Evolutionary conservation across 2,329 filamentous ascomycete species (phyloP).

Genomic region (Exophiala aquamarina): DNA sequence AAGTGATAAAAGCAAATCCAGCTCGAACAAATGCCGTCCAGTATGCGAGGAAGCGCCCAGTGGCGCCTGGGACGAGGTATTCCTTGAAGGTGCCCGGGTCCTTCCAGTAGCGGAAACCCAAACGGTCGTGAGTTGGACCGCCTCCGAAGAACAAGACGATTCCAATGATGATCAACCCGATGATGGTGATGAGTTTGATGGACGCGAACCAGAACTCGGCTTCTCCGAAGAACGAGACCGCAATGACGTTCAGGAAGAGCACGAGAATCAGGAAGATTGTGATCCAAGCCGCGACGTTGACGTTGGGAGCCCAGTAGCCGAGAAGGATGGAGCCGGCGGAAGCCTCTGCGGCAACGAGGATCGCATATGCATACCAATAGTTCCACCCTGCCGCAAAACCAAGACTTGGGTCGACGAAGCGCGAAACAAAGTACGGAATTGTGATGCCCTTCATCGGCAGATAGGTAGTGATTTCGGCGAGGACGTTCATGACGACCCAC

Average conservation of each 20-base stretch:
- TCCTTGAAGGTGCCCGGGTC: constrained; percentile 63
- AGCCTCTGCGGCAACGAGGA: constrained; percentile 47
- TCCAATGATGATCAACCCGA: constrained; percentile 49
- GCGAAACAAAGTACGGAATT: constrained; percentile 55
- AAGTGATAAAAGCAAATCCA: constrained; percentile 53
- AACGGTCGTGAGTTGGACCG: constrained; percentile 42
- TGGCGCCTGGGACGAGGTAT: constrained; percentile 53
- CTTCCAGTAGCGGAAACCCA: constrained; percentile 49
- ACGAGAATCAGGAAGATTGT: constrained; percentile 43
- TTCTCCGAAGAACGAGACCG: constrained; percentile 45
- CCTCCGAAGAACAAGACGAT: constrained; percentile 51
- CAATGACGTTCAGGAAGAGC: constrained; percentile 41
- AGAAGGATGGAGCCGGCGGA: constrained; percentile 49
- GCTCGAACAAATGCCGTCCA: constrained; percentile 3
- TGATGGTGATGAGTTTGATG: constrained; percentile 51
- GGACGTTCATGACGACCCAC: constrained; percentile 13
- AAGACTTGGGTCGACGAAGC: constrained; percentile 57
- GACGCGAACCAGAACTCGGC: constrained; percentile 34
- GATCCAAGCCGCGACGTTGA: constrained; percentile 47
- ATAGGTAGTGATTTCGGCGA: constrained; percentile 47
- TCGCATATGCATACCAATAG: constrained; percentile 49
- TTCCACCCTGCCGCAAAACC: constrained; percentile 47
- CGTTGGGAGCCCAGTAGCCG: constrained; percentile 38
- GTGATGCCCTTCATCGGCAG: constrained; percentile 47
- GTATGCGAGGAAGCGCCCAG: constrained; percentile 39